phyloP scores from a whole-genome alignment of 345 rosid species.

The Dipteronia dyeriana region DNA sequence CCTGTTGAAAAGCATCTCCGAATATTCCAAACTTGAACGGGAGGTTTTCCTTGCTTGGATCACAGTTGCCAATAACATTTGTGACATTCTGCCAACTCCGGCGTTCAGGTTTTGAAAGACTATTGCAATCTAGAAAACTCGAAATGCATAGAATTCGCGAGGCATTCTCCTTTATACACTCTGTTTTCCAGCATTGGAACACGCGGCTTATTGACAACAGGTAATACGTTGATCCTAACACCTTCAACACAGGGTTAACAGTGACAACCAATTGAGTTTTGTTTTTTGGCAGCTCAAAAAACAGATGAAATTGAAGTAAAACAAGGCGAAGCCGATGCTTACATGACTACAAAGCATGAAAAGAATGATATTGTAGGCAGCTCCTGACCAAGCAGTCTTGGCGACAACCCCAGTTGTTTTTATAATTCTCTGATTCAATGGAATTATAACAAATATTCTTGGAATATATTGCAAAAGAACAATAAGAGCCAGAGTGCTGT shows the following conservation, averaged over 20 bases:
- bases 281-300: background rate
- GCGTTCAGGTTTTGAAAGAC: conserved; percentile 47
- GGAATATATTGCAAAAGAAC: conserved; percentile 84
- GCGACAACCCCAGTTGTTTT: conserved; percentile 72
- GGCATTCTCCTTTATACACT: conserved; percentile 52
- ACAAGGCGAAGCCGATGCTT: conserved; percentile 15
- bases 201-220: conserved; percentile 68
- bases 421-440: conserved; percentile 65
- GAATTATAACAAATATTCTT: conserved; percentile 71
- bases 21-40: conserved; percentile 75
- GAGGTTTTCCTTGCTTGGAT: conserved; percentile 43
- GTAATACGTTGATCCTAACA: conserved; percentile 85
- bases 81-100: conserved; percentile 73
- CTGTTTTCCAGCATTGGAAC: conserved; percentile 70
- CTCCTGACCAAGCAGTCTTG: conserved; percentile 89
- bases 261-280: background rate
- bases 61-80: conserved; percentile 51
- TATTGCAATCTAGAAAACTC: conserved; percentile 62
- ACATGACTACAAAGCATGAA: conserved; percentile 85
- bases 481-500: conserved; percentile 64
- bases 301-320: background rate
- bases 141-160: conserved; percentile 48
- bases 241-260: conserved; percentile 49
- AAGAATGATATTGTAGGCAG: conserved; percentile 76
- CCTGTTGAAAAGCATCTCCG: conserved; percentile 64